Evolutionary conservation across 192 early-diverging fungal genomes (phyloP), one percentile per base, ranked within the genome.

Genomic region (Coemansia sp.): DNA sequence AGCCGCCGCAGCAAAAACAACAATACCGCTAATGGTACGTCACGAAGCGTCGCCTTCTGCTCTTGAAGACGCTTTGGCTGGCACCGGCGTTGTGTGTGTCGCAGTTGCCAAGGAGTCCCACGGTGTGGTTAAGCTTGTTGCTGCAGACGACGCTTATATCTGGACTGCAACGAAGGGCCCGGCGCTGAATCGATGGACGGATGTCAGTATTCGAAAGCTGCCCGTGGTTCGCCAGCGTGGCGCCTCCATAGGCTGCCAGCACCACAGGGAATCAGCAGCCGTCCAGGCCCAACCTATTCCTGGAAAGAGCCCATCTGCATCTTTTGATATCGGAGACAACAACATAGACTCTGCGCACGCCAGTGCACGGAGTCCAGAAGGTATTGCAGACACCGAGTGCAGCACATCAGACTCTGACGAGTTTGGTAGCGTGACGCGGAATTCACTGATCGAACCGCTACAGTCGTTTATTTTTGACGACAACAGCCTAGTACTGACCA

Each of bases 151-250:
- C 74, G 80, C 87, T 60, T 95, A 89, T 67, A 84, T 97, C 12
- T 97, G 94, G 95, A 95, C 95, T 1, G 95, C 95, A 0, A 97
- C 97, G 8, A 87, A 86, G 49, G 87, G 86, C 13, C 91, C 94
- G 5, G 87, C 77, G 45, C 85, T 99, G 60, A 92, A 94, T 49
- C 89, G 94, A 74, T 98, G 95, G 94, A 66, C 61, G 37, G 69
- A 80, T 21, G 77, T 82, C 62, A 68, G 51, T 48, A 36, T 71
- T 52, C 66, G 67, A 48, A 45, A 54, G 16, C 49, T 19, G 41
- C 56, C 37, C 61, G 56, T 36, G 55, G 22, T 39, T 41, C 57
- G 57, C n/a, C 57, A 41, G 15, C 39, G 8, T 18, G 57, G 57
- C 10, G 39, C 39, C 5, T 59, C 57, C 15, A 9, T 37, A 59